Base-by-base conservation (phyloP, 2,329 filamentous ascomycete species). In the Aspergillus sp. region DNA sequence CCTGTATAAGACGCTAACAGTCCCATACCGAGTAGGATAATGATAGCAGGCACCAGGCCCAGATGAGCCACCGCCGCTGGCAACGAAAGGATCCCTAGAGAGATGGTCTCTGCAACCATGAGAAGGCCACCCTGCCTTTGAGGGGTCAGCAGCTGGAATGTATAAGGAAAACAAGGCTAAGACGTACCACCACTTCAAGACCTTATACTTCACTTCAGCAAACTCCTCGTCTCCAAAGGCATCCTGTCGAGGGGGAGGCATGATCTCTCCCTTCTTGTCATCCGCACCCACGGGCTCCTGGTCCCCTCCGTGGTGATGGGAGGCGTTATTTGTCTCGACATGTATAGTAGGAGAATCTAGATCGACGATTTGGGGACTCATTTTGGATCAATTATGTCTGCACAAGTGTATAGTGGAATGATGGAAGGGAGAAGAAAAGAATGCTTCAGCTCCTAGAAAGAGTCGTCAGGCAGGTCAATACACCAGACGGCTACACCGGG, bases 91-190 rank as follows among this genome's bases (percentile, higher is more conserved):
- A 83, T 78, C 20, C 82, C 81, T 4, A 83, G 69, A 13, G 79
- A 82, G 22, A 83, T 77, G 11, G 79, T 82, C 60, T 83, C 81
- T 14, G 81, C 81, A 33, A 83, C 75, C 77, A 83, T 82, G 53
- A 82, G 68, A 56, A 76, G 60, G 53, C 72, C 72, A 47, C 70
- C 71, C 63, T 78, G 73, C 73, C 73, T 74, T 43, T 9, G 4
- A 30, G 7, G 26, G 10, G 26, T 30, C 26, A 30, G 26, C 26
- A 30, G 10, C 10, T 38, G n/a, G 30, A 10, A 50, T 26, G 11
- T 71, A 71, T 71, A 74, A 50, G 47, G 49, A 16, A 24, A 8
- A 30, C 32, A 11, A 36, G 26, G n/a, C 43, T 13, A 26, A 46
- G 55, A 52, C 63, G 43, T 63, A 67, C 65, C 66, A 69, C 79